Conservation (phyloP, 2,329 filamentous ascomycete genomes). For the Fusarium pseudocircinatum region DNA sequence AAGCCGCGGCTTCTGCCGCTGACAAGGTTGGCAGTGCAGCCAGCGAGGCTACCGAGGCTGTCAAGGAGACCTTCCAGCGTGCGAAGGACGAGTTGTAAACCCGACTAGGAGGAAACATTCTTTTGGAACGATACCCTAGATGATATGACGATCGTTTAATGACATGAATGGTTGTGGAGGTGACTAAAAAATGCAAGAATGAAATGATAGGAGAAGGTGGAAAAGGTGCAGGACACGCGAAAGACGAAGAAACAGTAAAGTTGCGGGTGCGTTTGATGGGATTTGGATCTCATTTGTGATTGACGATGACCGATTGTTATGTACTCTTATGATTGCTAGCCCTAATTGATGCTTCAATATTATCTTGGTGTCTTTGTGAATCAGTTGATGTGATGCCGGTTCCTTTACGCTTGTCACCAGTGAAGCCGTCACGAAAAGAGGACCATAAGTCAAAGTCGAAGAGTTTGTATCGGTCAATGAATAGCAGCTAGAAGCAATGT, state of each 20-base stretch:
- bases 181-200: conserved; percentile 10
- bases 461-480: neutral
- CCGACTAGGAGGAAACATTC: conserved; percentile 33
- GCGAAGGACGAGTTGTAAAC: conserved; percentile 54
- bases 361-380: neutral
- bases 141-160: conserved; percentile 44
- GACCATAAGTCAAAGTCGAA: neutral
- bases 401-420: neutral
- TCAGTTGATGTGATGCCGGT: neutral
- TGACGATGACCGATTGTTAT: conserved; percentile 17
- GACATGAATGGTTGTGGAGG: conserved; percentile 24
- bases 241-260: conserved; percentile 14
- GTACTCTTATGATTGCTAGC: conserved; percentile 33
- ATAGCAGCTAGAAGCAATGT: neutral
- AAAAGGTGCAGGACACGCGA: conserved; percentile 22
- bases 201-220: conserved; percentile 1
- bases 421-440: conserved; percentile 10
- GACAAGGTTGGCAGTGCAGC: conserved; percentile 51
- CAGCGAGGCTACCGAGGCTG: conserved; percentile 54
- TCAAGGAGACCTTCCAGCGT: conserved; percentile 51
- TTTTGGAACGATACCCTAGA: conserved; percentile 44
- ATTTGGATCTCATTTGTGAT: conserved; percentile 36
- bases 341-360: conserved; percentile 19
- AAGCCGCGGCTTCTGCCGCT: conserved; percentile 47
- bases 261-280: conserved; percentile 33